phyloP scores from a whole-genome alignment of 139 green algal species.

The Tetraselmis striata region DNA sequence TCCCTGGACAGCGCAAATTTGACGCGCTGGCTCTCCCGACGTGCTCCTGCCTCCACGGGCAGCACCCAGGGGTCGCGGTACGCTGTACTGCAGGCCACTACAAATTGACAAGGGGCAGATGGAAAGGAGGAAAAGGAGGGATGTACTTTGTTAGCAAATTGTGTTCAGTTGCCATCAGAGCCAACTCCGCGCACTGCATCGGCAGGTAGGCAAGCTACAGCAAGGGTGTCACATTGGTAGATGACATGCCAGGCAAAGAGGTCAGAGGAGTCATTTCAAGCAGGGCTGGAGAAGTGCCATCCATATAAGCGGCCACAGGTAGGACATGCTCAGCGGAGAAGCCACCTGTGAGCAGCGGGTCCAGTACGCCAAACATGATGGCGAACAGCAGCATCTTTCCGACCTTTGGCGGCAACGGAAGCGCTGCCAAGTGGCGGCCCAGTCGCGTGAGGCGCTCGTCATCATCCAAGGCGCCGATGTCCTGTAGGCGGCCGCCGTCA shows the following conservation, averaged over 20 bases:
- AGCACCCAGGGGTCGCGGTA: slow-evolving; percentile 54
- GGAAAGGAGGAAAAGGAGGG: no score
- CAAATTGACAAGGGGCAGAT: background rate
- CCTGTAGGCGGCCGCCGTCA: no score
- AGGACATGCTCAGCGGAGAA: slow-evolving; percentile 58
- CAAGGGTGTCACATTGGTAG: no score
- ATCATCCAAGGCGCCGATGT: slow-evolving; percentile 51
- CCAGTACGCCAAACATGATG: slow-evolving; percentile 63
- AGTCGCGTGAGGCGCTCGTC: slow-evolving; percentile 64
- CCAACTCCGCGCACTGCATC: no score
- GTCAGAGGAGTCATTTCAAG: no score
- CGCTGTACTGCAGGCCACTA: background rate
- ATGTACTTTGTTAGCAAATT: no score
- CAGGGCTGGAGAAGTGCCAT: slow-evolving; percentile 2
- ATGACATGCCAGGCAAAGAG: no score
- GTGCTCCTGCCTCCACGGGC: slow-evolving; percentile 31
- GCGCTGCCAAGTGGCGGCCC: slow-evolving; percentile 68
- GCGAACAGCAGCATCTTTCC: slow-evolving; percentile 84
- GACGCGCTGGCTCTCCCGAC: slow-evolving; percentile 15
- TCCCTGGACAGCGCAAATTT: slow-evolving; percentile 23
- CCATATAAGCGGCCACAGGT: slow-evolving; percentile 32
- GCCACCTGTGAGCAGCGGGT: slow-evolving; percentile 72
- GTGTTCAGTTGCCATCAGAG: no score
- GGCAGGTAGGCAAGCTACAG: no score
- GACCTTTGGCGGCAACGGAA: slow-evolving; percentile 65